Evolutionary conservation across 208 protist genomes (phyloP), one percentile per base, ranked within the genome.

Genomic region (Wallacemonas sp.): DNA sequence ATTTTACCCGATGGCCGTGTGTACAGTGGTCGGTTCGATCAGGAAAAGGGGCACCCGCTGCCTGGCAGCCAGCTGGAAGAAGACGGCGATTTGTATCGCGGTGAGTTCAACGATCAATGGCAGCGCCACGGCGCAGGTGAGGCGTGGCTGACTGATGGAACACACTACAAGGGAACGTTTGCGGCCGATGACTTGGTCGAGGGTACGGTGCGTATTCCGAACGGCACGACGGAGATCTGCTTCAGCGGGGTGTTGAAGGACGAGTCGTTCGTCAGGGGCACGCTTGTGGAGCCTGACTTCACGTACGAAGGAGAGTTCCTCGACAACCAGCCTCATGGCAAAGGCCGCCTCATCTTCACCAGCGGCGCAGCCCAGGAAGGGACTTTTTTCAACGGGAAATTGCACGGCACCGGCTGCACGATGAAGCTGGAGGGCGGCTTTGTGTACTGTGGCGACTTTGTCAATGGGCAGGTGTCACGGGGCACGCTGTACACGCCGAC

Each of bases 341-440:
- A 75, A 39, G 92, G 92, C 2, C 65, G 52, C n/a, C 63, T 97
- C 4, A 48, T 71, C 9, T 93, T 97, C 59, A 63, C 85, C 5
- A 85, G 82, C 13, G 92, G 92, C 15, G 89, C 81, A 12, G 63
- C 79, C 63, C 89, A 94, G 61, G 84, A 94, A 71, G 92, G 92
- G 17, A 94, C 84, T 4, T 97, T 97, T 64, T 85, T 79, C 54
- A 55, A 77, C 26, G 92, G 92, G 27, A 94, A 94, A 59, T 73
- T 97, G 30, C 92, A 97, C 71, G 92, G 92, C 2, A 61, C 19
- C 2, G 64, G 68, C 19, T 92, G 88, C 62, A 93, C 93, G 66
- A 97, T 97, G 89, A 88, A 88, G 65, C 83, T 97, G 0, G 89
- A 93, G 27, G 83, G 90, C 37, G 92, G 92, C 2, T 94, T 93